These are phyloP conservation scores for Fonsecaea pedrosoi DNA, from an alignment of 2,329 filamentous ascomycete genomes.

Conservation along the genomic window DNA sequence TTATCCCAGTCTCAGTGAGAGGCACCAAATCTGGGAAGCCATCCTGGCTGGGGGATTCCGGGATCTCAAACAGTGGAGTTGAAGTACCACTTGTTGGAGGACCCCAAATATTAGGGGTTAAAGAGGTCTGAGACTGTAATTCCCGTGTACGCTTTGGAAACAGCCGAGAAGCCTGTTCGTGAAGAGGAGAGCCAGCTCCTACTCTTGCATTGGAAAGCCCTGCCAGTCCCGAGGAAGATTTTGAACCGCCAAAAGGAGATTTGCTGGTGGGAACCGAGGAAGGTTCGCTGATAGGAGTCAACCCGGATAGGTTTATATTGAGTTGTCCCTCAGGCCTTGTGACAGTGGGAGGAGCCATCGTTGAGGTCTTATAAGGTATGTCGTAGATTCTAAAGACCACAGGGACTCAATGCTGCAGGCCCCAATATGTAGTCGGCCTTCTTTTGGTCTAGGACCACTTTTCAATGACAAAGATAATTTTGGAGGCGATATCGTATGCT, in stretches of 20 bases:
- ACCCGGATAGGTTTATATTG: constrained; percentile 38
- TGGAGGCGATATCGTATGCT: constrained; percentile 1
- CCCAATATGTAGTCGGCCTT: constrained; percentile 6
- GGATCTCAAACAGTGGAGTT: constrained; percentile 93
- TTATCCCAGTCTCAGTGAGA: constrained; percentile 69
- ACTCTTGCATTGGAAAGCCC: constrained; percentile 69
- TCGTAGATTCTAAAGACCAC: not conserved
- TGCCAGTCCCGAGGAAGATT: constrained; percentile 39
- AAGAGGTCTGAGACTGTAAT: constrained; percentile 94
- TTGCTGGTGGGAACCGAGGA: constrained; percentile 32
- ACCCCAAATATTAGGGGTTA: constrained; percentile 82
- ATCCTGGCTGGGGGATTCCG: constrained; percentile 89
- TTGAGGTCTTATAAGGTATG: constrained; percentile 11
- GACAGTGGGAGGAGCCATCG: constrained; percentile 35
- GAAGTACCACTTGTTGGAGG: constrained; percentile 96
- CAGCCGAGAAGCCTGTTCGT: constrained; percentile 80
- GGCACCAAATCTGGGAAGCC: constrained; percentile 90
- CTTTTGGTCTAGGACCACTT: not conserved
- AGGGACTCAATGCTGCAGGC: not conserved
- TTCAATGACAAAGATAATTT: not conserved
- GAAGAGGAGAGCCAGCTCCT: constrained; percentile 93
- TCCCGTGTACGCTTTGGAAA: constrained; percentile 97
- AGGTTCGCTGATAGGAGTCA: constrained; percentile 35
- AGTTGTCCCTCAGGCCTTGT: constrained; percentile 36
- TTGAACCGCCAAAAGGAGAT: constrained; percentile 38